Conservation (phyloP, 2,329 filamentous ascomycete species). For the Neonectria punicea region DNA sequence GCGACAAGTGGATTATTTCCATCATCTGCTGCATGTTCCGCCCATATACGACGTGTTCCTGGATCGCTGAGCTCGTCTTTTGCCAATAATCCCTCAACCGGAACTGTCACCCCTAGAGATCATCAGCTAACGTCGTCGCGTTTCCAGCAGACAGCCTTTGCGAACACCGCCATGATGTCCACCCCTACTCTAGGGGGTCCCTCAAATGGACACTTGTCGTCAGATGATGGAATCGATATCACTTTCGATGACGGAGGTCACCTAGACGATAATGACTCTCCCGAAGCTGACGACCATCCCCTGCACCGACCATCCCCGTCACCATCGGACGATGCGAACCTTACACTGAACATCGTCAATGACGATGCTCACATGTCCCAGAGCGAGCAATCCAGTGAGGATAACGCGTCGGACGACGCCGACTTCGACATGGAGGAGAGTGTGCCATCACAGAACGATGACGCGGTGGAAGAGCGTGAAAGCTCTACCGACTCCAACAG, state of each 20-base stretch:
- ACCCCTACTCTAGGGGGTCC: constrained; percentile 69
- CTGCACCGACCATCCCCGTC: constrained; percentile 58
- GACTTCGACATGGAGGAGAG: constrained; percentile 82
- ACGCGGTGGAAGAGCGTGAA: constrained; percentile 65
- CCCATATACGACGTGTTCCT: constrained; percentile 33
- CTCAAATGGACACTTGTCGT: constrained; percentile 73
- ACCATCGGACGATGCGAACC: constrained; percentile 56
- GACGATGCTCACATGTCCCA: constrained; percentile 56
- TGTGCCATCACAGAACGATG: constrained; percentile 57
- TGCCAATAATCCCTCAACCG: constrained; percentile 34
- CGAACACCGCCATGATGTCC: constrained; percentile 72
- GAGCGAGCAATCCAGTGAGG: constrained; percentile 59
- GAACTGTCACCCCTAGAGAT: constrained; percentile 26
- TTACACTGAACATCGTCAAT: constrained; percentile 52
- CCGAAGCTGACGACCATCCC: constrained; percentile 73
- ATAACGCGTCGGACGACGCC: constrained; percentile 71
- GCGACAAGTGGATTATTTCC: constrained; percentile 55
- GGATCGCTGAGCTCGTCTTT: constrained; percentile 45
- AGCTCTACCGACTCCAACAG: constrained; percentile 77
- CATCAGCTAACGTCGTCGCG: constrained; percentile 50
- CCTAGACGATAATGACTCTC: constrained; percentile 75
- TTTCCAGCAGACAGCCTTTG: constrained; percentile 63
- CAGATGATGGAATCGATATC: constrained; percentile 58
- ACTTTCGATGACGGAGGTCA: constrained; percentile 50
- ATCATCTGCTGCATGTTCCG: constrained; percentile 38